phyloP scores from a whole-genome alignment of 2,329 filamentous ascomycete species.

The Lecanicillium sp. region DNA sequence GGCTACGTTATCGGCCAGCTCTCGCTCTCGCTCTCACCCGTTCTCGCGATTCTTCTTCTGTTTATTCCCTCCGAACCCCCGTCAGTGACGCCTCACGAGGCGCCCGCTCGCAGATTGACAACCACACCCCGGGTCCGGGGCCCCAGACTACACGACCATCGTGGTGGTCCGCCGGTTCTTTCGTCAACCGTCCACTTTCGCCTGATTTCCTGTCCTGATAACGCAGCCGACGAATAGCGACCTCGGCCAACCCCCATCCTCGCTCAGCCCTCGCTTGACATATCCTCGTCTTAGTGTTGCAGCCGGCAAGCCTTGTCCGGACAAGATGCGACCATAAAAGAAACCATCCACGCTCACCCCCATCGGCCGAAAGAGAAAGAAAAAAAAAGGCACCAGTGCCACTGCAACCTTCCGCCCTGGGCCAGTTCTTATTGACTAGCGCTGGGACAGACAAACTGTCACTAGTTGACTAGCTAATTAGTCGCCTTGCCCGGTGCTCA shows the following conservation, averaged over 20 bases:
- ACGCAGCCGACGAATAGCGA: no score
- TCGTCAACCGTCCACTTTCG: neutral
- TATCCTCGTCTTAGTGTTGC: neutral
- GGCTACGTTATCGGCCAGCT: no score
- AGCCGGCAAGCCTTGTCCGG: neutral
- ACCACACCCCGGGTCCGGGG: neutral
- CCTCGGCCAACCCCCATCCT: neutral
- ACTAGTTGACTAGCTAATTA: neutral
- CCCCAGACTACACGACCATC: neutral
- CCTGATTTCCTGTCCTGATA: no score
- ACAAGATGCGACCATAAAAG: conserved; percentile 4
- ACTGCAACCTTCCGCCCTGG: neutral
- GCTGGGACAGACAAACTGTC: neutral
- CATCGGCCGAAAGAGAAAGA: neutral
- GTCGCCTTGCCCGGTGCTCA: neutral
- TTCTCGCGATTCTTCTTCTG: no score
- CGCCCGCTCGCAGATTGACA: conserved; percentile 2
- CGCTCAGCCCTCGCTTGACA: neutral
- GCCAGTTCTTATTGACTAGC: conserved; percentile 4
- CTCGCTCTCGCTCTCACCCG: no score
- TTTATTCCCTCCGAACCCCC: no score
- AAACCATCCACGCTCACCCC: neutral
- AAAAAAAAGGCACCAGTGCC: neutral
- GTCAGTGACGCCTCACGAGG: no score
- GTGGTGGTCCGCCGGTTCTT: neutral